phyloP scores from a whole-genome alignment of 2,329 filamentous ascomycete species.

The Drechslerella dactyloides region DNA sequence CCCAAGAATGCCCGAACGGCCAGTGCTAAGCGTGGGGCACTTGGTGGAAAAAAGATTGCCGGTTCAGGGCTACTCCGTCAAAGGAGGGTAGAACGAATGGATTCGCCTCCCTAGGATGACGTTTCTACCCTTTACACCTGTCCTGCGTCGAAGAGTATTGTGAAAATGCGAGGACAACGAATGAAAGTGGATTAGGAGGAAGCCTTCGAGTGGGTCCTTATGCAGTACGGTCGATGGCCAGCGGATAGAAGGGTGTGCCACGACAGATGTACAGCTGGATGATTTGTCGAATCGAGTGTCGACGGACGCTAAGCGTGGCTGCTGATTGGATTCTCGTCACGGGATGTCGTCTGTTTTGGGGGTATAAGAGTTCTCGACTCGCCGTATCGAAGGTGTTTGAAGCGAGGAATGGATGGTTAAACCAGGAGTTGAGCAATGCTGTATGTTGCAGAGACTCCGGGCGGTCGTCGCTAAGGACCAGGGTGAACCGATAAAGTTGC shows the following conservation, averaged over 20 bases:
- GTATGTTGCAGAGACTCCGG: background rate
- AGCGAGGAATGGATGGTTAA: background rate
- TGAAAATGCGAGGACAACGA: constrained; percentile 24
- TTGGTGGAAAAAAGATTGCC: constrained; percentile 19
- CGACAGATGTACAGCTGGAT: constrained; percentile 35
- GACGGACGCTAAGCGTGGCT: constrained; percentile 6
- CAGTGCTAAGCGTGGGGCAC: constrained; percentile 2
- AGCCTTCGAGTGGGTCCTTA: constrained; percentile 23
- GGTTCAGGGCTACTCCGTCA: constrained; percentile 50
- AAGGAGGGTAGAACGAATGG: constrained; percentile 49
- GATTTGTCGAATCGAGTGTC: constrained; percentile 32
- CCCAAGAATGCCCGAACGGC: background rate
- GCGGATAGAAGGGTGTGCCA: constrained; percentile 32
- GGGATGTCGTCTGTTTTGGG: background rate
- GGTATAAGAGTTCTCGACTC: constrained; percentile 5
- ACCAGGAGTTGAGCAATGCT: background rate
- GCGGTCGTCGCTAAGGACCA: constrained; percentile 1
- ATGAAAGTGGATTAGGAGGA: constrained; percentile 16
- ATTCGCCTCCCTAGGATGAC: constrained; percentile 44
- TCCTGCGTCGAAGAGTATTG: constrained; percentile 35
- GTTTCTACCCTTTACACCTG: constrained; percentile 46
- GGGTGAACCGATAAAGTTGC: constrained; percentile 2
- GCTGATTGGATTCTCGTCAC: background rate
- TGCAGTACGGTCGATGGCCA: constrained; percentile 27
- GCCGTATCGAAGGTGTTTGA: background rate